Evolutionary conservation across 495 filamentous ascomycete species (phyloP), one percentile per base, ranked within the genome.

Genomic region (Aspergillus affinis): DNA sequence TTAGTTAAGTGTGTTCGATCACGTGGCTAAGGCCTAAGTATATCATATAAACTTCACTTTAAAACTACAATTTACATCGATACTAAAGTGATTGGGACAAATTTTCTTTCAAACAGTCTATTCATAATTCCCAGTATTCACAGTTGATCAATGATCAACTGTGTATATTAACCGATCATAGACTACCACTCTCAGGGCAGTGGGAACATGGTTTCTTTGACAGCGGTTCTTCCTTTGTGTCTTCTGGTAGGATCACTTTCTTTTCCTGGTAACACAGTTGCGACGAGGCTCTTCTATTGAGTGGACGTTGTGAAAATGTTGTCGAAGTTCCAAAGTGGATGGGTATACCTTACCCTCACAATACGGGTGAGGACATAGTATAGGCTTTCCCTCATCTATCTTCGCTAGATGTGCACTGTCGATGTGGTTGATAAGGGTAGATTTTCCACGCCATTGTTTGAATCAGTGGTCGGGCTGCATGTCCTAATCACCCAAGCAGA

Each of bases 371-470:
- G 56, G 32, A 15, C 20, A 58, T 51, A 48, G 21, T 19, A 57
- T 48, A 49, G 55, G 45, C 20, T 57, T 49, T 57, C n/a, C 18
- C 41, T 57, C 20, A 13, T 57, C 30, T 49, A 53, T 54, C 41
- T 53, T 52, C 30, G n/a, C 49, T 53, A 59, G 27, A 32, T 59
- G 23, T 53, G 47, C 15, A 47, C n/a, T 49, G 45, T 59, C 13
- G 29, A 59, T 59, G 45, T 59, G 23, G 32, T 59, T 59, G 12
- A 59, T 52, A 45, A 59, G 49, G 19, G 23, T 59, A 29, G 57
- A 21, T 17, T 59, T 59, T 27, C 47, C 26, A 17, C 18, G 20
- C 51, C 27, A 60, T 50, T 60, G 44, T 20, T 50, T 54, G n/a
- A 60, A 60, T 48, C 44, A 15, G n/a, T 55, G 17, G 13, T 48